phyloP scores from a whole-genome alignment of 208 protist species.

The Leishmania aethiopica region DNA sequence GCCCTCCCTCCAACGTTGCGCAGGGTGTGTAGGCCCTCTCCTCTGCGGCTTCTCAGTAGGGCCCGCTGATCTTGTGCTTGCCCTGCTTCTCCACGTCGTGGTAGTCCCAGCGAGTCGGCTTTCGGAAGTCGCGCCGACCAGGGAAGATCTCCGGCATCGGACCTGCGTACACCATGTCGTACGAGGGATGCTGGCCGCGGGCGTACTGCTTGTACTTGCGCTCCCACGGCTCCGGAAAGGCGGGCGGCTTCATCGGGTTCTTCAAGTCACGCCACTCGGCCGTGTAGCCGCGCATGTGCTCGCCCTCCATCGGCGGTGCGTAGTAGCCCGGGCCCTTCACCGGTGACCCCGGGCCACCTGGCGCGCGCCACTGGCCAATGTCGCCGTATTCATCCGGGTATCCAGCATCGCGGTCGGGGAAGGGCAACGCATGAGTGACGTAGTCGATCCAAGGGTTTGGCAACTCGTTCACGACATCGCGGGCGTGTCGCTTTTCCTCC shows the following conservation, averaged over 20 bases:
- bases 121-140: conserved; percentile 81
- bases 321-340: conserved; percentile 90
- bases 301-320: conserved; percentile 88
- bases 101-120: conserved; percentile 91
- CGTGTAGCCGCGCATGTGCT: conserved; percentile 88
- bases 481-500: conserved; percentile 80
- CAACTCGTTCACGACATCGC: conserved; percentile 79
- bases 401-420: conserved; percentile 89
- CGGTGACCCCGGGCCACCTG: conserved; percentile 80
- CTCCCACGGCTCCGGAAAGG: conserved; percentile 90
- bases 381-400: conserved; percentile 93
- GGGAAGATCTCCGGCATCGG: conserved; percentile 94
- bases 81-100: conserved; percentile 89
- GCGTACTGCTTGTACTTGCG: conserved; percentile 92
- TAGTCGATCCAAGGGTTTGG: conserved; percentile 91
- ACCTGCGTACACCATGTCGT: conserved; percentile 92
- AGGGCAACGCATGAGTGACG: conserved; percentile 87
- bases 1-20: background rate
- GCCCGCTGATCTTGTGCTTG: conserved; percentile 88
- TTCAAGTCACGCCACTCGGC: conserved; percentile 90
- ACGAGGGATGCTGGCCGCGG: conserved; percentile 89
- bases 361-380: conserved; percentile 90
- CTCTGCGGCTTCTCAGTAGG: conserved; percentile 48
- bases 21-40: background rate
- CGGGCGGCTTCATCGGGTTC: conserved; percentile 85